A percentile compares a stretch with the other conserved stretches of the same genome.
phyloP scores from a whole-genome alignment of 441 rosid species.

The Arabidopsis hybrid region DNA sequence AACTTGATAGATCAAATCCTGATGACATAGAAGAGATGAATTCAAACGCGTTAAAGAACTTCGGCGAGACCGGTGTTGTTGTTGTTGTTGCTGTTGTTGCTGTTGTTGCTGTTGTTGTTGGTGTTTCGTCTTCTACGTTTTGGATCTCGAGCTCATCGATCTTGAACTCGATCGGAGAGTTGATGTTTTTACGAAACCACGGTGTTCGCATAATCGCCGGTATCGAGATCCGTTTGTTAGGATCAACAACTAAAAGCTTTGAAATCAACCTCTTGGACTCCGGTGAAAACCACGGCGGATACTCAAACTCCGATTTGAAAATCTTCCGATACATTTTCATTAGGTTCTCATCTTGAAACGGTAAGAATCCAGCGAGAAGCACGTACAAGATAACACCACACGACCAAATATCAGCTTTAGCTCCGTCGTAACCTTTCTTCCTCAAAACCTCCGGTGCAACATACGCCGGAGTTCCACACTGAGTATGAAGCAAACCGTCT shows the following conservation, averaged over 20 bases:
- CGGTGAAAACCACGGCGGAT: constrained; percentile 71
- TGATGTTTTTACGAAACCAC: constrained; percentile 67
- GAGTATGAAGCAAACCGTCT: constrained; percentile 80
- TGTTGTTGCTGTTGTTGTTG: too few relatives aligned
- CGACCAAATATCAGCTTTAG: constrained; percentile 81
- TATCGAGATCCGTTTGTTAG: constrained; percentile 59
- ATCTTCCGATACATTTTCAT: constrained; percentile 74
- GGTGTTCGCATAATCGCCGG: constrained; percentile 65
- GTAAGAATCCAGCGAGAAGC: constrained; percentile 76
- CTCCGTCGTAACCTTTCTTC: constrained; percentile 82
- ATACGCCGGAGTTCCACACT: constrained; percentile 89
- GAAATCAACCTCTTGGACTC: constrained; percentile 67
- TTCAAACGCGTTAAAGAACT: constrained; percentile 82
- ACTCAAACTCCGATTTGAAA: constrained; percentile 71
- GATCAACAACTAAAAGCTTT: constrained; percentile 66
- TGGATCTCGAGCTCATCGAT: constrained; percentile 1
- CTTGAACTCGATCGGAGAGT: constrained; percentile 43
- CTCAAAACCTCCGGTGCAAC: constrained; percentile 85
- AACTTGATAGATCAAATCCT: constrained; percentile 75
- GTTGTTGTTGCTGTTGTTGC: not conserved
- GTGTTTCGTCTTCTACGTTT: not conserved
- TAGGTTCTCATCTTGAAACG: constrained; percentile 77
- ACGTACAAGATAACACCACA: constrained; percentile 84
- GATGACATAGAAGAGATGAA: constrained; percentile 89
- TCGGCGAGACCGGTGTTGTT: constrained; percentile 49